Evolutionary conservation across 2,329 filamentous ascomycete species (phyloP).

Genomic region (Calonectria fujianensis): DNA sequence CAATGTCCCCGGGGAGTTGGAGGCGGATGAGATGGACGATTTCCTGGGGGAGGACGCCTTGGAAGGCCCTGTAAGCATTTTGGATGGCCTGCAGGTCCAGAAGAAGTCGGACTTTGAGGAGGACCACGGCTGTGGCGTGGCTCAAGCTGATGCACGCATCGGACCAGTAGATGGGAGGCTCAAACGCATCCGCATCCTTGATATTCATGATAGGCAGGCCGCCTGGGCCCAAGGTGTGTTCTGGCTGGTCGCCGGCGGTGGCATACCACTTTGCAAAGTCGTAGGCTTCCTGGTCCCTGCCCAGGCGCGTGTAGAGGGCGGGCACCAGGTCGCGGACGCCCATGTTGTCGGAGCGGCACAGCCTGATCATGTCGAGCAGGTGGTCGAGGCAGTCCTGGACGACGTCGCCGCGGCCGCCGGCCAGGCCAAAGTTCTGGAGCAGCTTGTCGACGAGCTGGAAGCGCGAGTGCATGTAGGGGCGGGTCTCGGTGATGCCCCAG

Average conservation of each 20-base stretch:
- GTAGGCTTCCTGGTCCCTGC: slow-evolving; percentile 70
- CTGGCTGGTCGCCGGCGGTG: slow-evolving; percentile 19
- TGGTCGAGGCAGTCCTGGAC: slow-evolving; percentile 63
- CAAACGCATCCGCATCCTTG: slow-evolving; percentile 64
- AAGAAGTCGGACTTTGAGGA: slow-evolving; percentile 54
- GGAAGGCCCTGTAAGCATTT: slow-evolving; percentile 34
- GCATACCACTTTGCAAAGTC: slow-evolving; percentile 64
- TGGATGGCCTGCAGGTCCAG: slow-evolving; percentile 50
- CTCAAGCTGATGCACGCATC: slow-evolving; percentile 37
- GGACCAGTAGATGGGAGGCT: slow-evolving; percentile 49
- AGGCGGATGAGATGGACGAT: slow-evolving; percentile 47
- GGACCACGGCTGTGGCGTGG: slow-evolving; percentile 36
- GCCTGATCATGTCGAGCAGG: slow-evolving; percentile 64
- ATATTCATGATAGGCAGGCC: slow-evolving; percentile 57
- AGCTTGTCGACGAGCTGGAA: slow-evolving; percentile 56
- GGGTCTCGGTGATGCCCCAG: slow-evolving; percentile 63
- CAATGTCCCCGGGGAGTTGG: slow-evolving; percentile 41
- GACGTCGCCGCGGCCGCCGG: slow-evolving; percentile 50
- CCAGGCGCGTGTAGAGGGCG: slow-evolving; percentile 65
- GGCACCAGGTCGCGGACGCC: slow-evolving; percentile 65
- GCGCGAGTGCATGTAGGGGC: slow-evolving; percentile 65
- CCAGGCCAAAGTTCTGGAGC: slow-evolving; percentile 56
- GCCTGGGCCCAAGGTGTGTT: slow-evolving; percentile 47
- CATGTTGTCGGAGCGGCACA: slow-evolving; percentile 67
- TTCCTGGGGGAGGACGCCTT: slow-evolving; percentile 43